Conservation (phyloP, 2,329 filamentous ascomycete species). For the Fusarium sp. region DNA sequence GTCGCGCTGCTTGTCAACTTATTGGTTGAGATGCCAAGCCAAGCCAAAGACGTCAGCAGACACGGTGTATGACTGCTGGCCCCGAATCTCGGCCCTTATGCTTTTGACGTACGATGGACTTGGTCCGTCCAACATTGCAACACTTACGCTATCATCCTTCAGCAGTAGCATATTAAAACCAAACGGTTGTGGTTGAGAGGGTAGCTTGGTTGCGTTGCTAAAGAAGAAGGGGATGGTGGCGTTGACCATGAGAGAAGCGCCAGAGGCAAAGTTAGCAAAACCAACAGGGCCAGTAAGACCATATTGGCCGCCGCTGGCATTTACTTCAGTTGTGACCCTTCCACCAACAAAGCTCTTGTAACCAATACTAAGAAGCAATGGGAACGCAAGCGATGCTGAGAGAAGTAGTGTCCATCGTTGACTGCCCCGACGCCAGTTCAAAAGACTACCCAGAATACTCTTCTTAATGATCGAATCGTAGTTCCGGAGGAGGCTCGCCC, state of each 20-base stretch:
- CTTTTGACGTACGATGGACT: neutral
- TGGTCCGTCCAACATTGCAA: neutral
- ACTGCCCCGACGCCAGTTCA: neutral
- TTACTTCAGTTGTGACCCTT: neutral
- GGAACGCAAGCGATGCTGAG: neutral
- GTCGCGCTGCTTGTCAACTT: neutral
- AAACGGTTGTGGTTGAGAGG: neutral
- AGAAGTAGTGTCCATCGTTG: neutral
- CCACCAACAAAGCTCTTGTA: neutral
- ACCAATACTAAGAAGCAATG: neutral
- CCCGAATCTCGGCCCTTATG: neutral
- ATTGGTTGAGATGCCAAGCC: neutral
- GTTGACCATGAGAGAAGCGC: neutral
- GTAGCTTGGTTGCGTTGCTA: neutral
- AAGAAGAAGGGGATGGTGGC: neutral
- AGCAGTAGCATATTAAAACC: neutral
- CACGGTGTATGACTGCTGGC: neutral
- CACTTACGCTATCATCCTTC: neutral
- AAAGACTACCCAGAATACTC: neutral
- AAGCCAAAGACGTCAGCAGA: neutral
- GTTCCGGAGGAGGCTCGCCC: neutral
- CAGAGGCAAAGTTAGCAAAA: neutral
- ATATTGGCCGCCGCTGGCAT: neutral
- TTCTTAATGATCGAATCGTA: neutral
- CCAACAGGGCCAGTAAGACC: neutral